Conservation (phyloP, 78 protist species). For the Corallochytrium limacisporum region DNA sequence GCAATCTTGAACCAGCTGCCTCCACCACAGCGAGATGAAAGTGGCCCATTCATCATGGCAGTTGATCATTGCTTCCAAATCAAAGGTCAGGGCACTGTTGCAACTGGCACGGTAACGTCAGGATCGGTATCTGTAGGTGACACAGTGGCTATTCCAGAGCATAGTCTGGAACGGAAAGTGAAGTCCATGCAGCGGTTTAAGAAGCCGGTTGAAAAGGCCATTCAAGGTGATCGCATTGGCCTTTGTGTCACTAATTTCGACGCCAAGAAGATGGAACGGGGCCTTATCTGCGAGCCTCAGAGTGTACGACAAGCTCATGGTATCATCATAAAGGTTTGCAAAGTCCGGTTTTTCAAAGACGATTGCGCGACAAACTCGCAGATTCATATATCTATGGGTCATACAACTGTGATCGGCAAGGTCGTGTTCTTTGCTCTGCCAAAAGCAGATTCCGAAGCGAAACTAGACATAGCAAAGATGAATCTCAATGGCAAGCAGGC, state of each 20-base stretch:
- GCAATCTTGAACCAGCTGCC: not conserved
- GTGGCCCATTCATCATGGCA: conserved; percentile 55
- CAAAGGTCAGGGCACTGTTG: conserved; percentile 88
- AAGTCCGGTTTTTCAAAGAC: conserved; percentile 50
- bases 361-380: conserved; percentile 21
- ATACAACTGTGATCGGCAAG: conserved; percentile 70
- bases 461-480: not conserved
- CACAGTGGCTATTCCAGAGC: conserved; percentile 17
- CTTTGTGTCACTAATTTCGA: conserved; percentile 74
- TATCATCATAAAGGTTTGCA: conserved; percentile 9
- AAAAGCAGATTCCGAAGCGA: not conserved
- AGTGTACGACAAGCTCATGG: conserved; percentile 2
- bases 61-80: conserved; percentile 94
- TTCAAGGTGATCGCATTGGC: conserved; percentile 77
- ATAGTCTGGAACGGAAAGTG: conserved; percentile 32
- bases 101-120: conserved; percentile 80
- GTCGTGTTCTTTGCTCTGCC: conserved; percentile 26
- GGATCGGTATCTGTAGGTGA: conserved; percentile 59
- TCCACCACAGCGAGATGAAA: conserved; percentile 1
- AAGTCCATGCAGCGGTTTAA: conserved; percentile 90
- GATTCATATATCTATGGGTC: conserved; percentile 80
- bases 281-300: conserved; percentile 40
- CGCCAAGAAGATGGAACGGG: conserved; percentile 63
- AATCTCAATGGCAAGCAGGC: not conserved
- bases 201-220: conserved; percentile 36